Evolutionary conservation across 108 stramenopile genomes (phyloP).

Genomic region (Cyclotella cryptica): DNA sequence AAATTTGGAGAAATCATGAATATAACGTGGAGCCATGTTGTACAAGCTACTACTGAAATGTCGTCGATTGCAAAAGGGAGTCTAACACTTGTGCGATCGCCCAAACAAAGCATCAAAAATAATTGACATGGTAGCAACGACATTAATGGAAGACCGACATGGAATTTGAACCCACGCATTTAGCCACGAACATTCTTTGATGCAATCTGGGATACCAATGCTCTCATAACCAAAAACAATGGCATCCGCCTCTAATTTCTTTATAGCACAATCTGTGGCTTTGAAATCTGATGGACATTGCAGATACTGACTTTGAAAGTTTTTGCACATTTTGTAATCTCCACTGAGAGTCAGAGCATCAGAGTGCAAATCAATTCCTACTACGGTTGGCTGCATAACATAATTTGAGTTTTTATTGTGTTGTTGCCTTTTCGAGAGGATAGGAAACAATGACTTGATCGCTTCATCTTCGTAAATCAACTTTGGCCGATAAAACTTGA

Average conservation of each 20-base stretch:
- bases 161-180: conserved; percentile 50
- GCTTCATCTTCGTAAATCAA: conserved; percentile 35
- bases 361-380: conserved; percentile 52
- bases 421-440: too few species aligned
- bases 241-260: conserved; percentile 19
- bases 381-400: background rate
- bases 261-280: background rate
- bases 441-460: background rate
- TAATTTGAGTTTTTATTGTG: background rate
- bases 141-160: conserved; percentile 52
- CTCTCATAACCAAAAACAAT: conserved; percentile 56
- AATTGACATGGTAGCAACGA: conserved; percentile 58
- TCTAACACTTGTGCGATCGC: background rate
- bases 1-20: too few species aligned
- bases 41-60: too few species aligned
- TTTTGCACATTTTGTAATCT: conserved; percentile 4
- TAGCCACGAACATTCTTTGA: conserved; percentile 13
- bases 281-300: background rate
- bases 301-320: background rate
- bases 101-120: conserved; percentile 40
- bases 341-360: conserved; percentile 47
- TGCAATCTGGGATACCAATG: conserved; percentile 41
- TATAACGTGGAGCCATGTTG: too few species aligned
- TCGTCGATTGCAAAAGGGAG: too few species aligned
- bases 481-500: conserved; percentile 19